Base-by-base conservation (phyloP, 75 land plant species). In the Sequoia sempervirens region DNA sequence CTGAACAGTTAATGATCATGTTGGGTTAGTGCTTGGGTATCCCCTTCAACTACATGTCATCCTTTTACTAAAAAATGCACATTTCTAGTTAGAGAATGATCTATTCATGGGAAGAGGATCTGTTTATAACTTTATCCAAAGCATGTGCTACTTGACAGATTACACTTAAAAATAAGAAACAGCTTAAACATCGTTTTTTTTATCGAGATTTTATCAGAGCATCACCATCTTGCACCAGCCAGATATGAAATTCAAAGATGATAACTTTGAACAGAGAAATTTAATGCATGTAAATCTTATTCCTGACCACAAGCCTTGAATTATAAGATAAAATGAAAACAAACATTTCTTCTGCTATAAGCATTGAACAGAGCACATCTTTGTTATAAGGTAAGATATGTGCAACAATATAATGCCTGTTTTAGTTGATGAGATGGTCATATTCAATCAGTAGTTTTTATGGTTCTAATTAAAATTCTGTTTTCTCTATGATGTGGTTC, bases 401-500 rank as follows among this genome's bases (percentile, higher is more conserved):
- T 36, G 36, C 15, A 20, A 18, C 36, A 37, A 41, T 40, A 41
- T 5, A 81, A 36, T 36, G 73, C 66, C 26, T 61, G 5, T 61
- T 61, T 61, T 61, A 61, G 28, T 9, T 61, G 28, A 61, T 23
- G 66, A 61, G 28, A 61, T 26, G 5, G 66, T 23, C 66, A 23
- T 58, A 58, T 23, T 61, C n/a, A 56, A 20, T 18, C 23, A 61
- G n/a, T 61, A 61, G 66, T 61, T 61, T 61, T 61, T 61, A 61
- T 61, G 7, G 66, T 23, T 23, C 66, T 61, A 6, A 61, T 61
- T 23, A 26, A 61, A 61, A 6, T 26, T 61, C 54, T 82, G 32
- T 37, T 17, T 36, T 85, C 34, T 38, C 82, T 52, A n/a, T 46
- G n/a, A 30, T 85, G 14, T 85, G 56, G 36, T 34, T 36, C 61